Conservation (phyloP, 2,329 filamentous ascomycete species). For the Paracamarosporium sp. region DNA sequence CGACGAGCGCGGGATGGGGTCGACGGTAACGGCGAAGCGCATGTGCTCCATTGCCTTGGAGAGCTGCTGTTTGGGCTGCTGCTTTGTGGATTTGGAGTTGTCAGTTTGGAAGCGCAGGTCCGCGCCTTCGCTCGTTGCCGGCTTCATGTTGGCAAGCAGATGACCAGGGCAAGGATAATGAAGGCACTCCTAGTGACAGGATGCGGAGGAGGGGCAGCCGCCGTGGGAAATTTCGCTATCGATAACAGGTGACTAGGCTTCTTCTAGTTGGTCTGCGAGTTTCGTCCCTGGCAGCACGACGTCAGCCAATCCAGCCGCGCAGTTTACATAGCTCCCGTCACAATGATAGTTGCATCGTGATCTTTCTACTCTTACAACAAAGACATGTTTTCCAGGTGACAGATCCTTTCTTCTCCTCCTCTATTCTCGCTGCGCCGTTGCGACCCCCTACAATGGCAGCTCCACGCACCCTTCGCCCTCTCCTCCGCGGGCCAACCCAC, state of each 20-base stretch:
- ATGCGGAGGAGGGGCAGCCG: slow-evolving; percentile 15
- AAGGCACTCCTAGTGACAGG: slow-evolving; percentile 2
- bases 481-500: slow-evolving; percentile 31
- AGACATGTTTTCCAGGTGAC: slow-evolving; percentile 26
- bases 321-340: slow-evolving; percentile 22
- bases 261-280: slow-evolving; percentile 12
- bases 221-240: slow-evolving; percentile 18
- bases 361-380: neutral
- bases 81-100: slow-evolving; percentile 38
- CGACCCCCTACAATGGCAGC: slow-evolving; percentile 29
- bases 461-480: slow-evolving; percentile 45
- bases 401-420: neutral
- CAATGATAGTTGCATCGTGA: neutral
- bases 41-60: slow-evolving; percentile 61
- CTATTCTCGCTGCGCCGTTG: neutral
- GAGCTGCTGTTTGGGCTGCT: slow-evolving; percentile 52
- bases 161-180: neutral
- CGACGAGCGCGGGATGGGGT: slow-evolving; percentile 34
- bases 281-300: slow-evolving; percentile 26
- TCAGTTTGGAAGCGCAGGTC: slow-evolving; percentile 39
- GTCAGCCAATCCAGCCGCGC: slow-evolving; percentile 27
- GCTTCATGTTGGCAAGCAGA: slow-evolving; percentile 19
- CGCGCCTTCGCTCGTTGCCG: slow-evolving; percentile 15
- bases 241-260: slow-evolving; percentile 20
- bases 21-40: slow-evolving; percentile 56